Base-by-base conservation (phyloP, 768 basidiomycete species). In the Trametes punicea region DNA sequence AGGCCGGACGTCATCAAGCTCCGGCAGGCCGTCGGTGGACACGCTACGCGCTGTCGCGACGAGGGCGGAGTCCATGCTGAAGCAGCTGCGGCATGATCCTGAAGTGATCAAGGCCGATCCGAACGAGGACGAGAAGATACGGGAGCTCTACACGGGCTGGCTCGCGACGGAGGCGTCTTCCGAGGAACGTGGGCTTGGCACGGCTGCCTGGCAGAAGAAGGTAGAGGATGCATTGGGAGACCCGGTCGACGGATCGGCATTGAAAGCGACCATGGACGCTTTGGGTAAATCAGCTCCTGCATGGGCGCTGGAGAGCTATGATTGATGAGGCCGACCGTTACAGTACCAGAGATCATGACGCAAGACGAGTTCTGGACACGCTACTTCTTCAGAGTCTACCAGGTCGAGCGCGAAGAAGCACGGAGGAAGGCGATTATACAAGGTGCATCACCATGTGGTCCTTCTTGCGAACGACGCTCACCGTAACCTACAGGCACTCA, bases 371-470 rank as follows among this genome's bases (percentile, higher is more conserved):
- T 95, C 71, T 96, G 93, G 93, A 79, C 79, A 34, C 81, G 93
- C 6, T 96, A 90, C 73, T 94, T 93, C 74, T 97, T 94, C 81
- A 81, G 93, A 10, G 80, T 83, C 18, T 75, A 90, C 68, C 92
- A 93, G 65, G 90, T 93, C 56, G 80, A 83, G 48, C 67, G 73
- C n/a, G 90, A 93, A 61, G 88, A 90, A 67, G 83, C 81, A 64
- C 84, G 85, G 57, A 82, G 93, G 55, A 90, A 88, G 68, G 83
- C 83, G 29, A 71, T 95, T 30, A 73, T 95, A 30, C 79, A 84
- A 75, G 83, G 93, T 87, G 65, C 18, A 74, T 63, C 25, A n/a
- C 11, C 51, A 23, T 18, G 40, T 40, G 15, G 20, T 39, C 26
- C 27, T 9, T 51, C 49, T 27, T 20, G 20, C 21, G 8, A 1